Evolutionary conservation across 768 basidiomycete species (phyloP), one percentile per base, ranked within the genome.

Genomic region (Albatrellus ellisii): DNA sequence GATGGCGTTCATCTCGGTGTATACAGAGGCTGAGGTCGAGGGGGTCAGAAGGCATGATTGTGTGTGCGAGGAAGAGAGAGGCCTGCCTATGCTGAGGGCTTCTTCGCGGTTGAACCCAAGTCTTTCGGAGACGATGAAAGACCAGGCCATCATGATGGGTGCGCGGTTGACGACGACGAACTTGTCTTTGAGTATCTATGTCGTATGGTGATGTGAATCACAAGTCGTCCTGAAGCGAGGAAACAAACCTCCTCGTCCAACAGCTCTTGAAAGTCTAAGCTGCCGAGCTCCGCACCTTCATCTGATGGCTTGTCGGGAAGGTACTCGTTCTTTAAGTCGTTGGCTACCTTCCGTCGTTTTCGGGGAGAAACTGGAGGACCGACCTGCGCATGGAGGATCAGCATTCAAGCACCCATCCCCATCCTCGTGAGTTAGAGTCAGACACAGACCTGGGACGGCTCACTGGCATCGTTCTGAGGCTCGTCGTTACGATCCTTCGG

Each of bases 81-180:
- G 5, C 67, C 25, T 49, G 82, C 91, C 90, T 42, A 98, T 86
- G 48, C 87, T 91, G 29, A 98, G 64, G 2, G 94, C 87, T 62
- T 98, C 94, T 53, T 87, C 79, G 45, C 81, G 68, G 39, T 77
- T 71, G 58, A 98, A 98, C 2, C 90, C 86, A 47, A 95, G 67
- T 28, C 78, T 69, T 52, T 89, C 86, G 3, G 87, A 83, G 21
- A 97, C 86, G 26, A 88, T 61, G 39, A 72, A 83, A 2, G 88
- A 77, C 94, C 94, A 98, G 2, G 84, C 89, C 42, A 80, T 90
- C 85, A 97, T 86, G 34, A 97, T 68, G 0, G 94, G 94, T 1
- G 94, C 92, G 18, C 94, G 78, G 59, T 98, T 98, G 34, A 87
- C 70, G 15, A 88, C 68, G 15, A 75, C 68, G 6, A 64, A 68